phyloP scores from a whole-genome alignment of 2,329 filamentous ascomycete species.

The Claviceps spartinae region DNA sequence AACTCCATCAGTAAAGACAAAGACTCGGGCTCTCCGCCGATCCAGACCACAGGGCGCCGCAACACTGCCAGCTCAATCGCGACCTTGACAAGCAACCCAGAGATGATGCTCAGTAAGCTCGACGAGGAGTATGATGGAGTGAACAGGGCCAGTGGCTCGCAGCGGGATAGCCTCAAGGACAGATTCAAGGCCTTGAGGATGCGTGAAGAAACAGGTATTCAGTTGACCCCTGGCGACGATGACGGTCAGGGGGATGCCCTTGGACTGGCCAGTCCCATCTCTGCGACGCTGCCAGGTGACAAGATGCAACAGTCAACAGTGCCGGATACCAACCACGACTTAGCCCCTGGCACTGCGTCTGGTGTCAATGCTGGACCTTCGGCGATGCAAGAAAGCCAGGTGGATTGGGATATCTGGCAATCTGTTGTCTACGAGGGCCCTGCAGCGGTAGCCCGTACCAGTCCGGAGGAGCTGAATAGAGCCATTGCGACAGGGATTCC shows the following conservation, averaged over 20 bases:
- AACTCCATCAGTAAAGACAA: conserved; percentile 46
- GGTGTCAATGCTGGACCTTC: conserved; percentile 67
- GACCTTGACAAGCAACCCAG: conserved; percentile 67
- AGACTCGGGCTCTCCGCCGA: conserved; percentile 42
- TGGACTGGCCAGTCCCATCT: conserved; percentile 11
- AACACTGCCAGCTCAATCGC: conserved; percentile 72
- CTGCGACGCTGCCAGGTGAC: conserved; percentile 16
- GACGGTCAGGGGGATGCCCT: conserved; percentile 26
- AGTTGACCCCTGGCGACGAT: conserved; percentile 37
- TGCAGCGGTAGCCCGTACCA: conserved; percentile 73
- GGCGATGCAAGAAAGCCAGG: conserved; percentile 54
- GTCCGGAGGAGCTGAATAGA: conserved; percentile 75
- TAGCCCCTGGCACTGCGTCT: conserved; percentile 76
- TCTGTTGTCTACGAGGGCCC: conserved; percentile 89
- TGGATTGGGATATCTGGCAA: conserved; percentile 99
- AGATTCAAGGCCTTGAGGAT: conserved; percentile 66
- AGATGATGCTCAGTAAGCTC: conserved; percentile 64
- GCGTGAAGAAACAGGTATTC: conserved; percentile 55
- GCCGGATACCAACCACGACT: conserved; percentile 51
- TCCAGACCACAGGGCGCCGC: conserved; percentile 33
- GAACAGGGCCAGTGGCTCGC: conserved; percentile 30
- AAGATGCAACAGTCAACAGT: conserved; percentile 29
- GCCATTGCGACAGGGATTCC: conserved; percentile 92
- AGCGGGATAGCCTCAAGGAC: conserved; percentile 55
- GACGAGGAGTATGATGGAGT: conserved; percentile 52